Evolutionary conservation across 2,329 filamentous ascomycete species (phyloP).

Genomic region (Neobulgaria alba): DNA sequence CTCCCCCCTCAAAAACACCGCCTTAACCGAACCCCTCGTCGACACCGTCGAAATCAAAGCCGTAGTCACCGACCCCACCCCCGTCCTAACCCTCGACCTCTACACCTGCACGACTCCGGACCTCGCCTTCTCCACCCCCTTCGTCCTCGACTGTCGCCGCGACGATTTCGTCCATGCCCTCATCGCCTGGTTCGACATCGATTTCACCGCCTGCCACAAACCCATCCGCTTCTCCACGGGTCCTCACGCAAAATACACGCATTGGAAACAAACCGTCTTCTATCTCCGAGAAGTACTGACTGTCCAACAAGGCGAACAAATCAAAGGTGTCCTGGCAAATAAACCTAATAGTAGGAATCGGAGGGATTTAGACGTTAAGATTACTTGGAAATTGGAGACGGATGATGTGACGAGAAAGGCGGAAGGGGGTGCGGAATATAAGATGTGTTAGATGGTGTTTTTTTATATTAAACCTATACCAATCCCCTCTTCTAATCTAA

Average conservation of each 20-base stretch:
- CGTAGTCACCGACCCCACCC: conserved; percentile 82
- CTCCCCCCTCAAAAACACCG: conserved; percentile 83
- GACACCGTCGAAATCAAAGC: conserved; percentile 98
- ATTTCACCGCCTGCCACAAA: conserved; percentile 98
- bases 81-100: conserved; percentile 81
- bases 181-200: conserved; percentile 98
- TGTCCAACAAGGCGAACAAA: conserved; percentile 75
- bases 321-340: conserved; percentile 67
- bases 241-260: conserved; percentile 97
- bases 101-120: conserved; percentile 82
- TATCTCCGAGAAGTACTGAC: conserved; percentile 92
- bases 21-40: conserved; percentile 90
- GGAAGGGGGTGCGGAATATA: conserved; percentile 69
- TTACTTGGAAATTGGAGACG: conserved; percentile 75
- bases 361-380: conserved; percentile 85
- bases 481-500: no score
- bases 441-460: conserved; percentile 52
- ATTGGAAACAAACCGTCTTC: conserved; percentile 99
- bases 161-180: conserved; percentile 95
- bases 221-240: conserved; percentile 94
- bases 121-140: conserved; percentile 74
- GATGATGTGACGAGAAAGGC: conserved; percentile 61
- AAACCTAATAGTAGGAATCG: conserved; percentile 90
- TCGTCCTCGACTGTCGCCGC: conserved; percentile 67
- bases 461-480: no score